Evolutionary conservation across 2,329 filamentous ascomycete species (phyloP), one percentile per base, ranked within the genome.

Genomic region (Alternaria arborescens): DNA sequence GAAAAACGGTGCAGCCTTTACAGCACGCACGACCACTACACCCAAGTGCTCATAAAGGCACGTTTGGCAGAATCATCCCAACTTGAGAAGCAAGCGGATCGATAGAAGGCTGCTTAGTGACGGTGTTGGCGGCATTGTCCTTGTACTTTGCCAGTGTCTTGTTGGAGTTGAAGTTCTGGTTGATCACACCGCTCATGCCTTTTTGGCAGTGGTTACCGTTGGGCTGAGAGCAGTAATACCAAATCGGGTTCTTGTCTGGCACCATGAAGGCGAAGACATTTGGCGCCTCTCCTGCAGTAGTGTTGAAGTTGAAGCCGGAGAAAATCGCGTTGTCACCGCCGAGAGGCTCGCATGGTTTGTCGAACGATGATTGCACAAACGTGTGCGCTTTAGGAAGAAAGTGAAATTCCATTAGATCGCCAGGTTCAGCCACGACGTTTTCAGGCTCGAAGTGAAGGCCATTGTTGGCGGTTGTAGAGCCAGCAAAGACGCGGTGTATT

Each of bases 161-260:
- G 3, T 65, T 60, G 3, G 51, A 42, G 32, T 67, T 55, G 50
- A 76, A 74, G 55, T 74, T 66, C 69, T 73, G 71, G 78, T 93
- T 93, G 73, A 93, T 88, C 16, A 91, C 89, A 81, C 90, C 89
- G 55, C 83, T 83, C 89, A 93, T 93, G 55, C 90, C 90, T 50
- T 75, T 82, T 78, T 92, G 86, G 79, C 91, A 94, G 80, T 94
- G 91, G 10, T 69, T 61, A 0, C 68, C 71, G 66, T 82, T 85
- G 36, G 78, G 87, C 79, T 92, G 89, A 26, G 86, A 86, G 80
- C 91, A 94, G 83, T 90, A 94, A 63, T 91, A 80, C 91, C 91
- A 94, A 69, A 93, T 83, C n/a, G 91, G 91, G 30, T 84, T 88
- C 47, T 85, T 87, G 77, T 87, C 83, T 72, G 88, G 88, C 74